These are phyloP conservation scores for Cladobotryum mycophilum DNA, from an alignment of 2,329 filamentous ascomycete species.

Conservation along the genomic window DNA sequence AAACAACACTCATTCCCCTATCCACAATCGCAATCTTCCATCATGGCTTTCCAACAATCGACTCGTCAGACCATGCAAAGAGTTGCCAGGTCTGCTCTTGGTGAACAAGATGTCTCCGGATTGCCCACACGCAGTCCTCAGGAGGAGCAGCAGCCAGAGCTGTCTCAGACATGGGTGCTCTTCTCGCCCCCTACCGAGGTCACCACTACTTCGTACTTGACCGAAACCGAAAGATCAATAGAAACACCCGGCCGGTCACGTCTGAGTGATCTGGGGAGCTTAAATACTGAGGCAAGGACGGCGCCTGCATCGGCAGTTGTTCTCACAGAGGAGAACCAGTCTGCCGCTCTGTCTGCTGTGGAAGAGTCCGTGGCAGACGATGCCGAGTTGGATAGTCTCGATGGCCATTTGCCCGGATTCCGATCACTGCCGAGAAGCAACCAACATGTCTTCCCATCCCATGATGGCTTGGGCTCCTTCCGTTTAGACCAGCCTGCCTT, in stretches of 20 bases:
- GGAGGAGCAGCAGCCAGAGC: conserved; percentile 44
- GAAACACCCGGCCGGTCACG: conserved; percentile 62
- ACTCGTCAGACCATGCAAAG: conserved; percentile 48
- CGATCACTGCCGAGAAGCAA: conserved; percentile 48
- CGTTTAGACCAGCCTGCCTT: conserved; percentile 52
- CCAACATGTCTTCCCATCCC: conserved; percentile 69
- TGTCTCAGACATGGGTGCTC: conserved; percentile 91
- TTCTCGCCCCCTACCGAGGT: conserved; percentile 70
- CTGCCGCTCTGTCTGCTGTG: conserved; percentile 33
- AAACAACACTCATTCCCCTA: conserved; percentile 4
- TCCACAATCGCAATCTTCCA: conserved; percentile 1
- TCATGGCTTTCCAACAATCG: conserved; percentile 57
- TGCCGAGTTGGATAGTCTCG: conserved; percentile 82
- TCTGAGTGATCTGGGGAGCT: conserved; percentile 73
- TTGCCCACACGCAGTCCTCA: conserved; percentile 21
- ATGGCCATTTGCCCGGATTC: conserved; percentile 87
- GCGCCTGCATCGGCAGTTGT: conserved; percentile 24
- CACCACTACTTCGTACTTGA: conserved; percentile 60
- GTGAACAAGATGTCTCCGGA: conserved; percentile 30
- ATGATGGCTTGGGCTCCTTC: conserved; percentile 90
- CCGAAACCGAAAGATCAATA: conserved; percentile 60
- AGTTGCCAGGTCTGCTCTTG: conserved; percentile 35
- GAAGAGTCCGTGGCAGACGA: conserved; percentile 52
- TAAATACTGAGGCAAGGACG: conserved; percentile 62
- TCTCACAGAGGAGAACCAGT: conserved; percentile 38